A percentile compares a stretch with the other conserved stretches of the same genome.
Evolutionary conservation across 129 eudicot species (phyloP).

Genomic region (Arctium minus): DNA sequence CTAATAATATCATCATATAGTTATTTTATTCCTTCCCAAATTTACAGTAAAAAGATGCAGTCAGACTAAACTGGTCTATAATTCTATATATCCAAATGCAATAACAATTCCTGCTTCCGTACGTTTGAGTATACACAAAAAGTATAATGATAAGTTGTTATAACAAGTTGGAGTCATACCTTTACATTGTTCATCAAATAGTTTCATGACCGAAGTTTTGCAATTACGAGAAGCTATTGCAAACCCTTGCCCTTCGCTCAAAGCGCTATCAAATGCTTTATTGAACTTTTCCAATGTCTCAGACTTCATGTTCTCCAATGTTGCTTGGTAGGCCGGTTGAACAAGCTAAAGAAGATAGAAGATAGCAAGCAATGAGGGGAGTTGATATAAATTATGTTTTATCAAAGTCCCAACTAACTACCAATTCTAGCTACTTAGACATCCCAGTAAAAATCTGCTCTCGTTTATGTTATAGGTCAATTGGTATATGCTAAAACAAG

Average conservation of each 20-base stretch:
- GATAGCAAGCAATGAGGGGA: slow-evolving; percentile 6
- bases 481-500: background rate
- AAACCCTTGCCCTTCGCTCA: slow-evolving; percentile 67
- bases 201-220: slow-evolving; percentile 36
- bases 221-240: slow-evolving; percentile 57
- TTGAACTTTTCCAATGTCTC: slow-evolving; percentile 56
- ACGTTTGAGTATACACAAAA: background rate
- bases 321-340: slow-evolving; percentile 56
- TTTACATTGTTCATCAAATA: slow-evolving; percentile 56
- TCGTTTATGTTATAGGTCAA: background rate
- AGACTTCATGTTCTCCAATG: slow-evolving; percentile 61
- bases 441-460: background rate
- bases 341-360: slow-evolving; percentile 38
- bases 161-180: slow-evolving; percentile 34
- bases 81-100: background rate
- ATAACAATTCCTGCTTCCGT: background rate
- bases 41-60: background rate
- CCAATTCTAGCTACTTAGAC: background rate
- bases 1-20: background rate
- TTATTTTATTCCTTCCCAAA: background rate
- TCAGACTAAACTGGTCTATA: background rate
- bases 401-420: background rate
- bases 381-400: background rate
- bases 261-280: slow-evolving; percentile 59
- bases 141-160: background rate